Evolutionary conservation across 2,329 filamentous ascomycete genomes (phyloP).

Genomic region (Colletotrichum falcatum): DNA sequence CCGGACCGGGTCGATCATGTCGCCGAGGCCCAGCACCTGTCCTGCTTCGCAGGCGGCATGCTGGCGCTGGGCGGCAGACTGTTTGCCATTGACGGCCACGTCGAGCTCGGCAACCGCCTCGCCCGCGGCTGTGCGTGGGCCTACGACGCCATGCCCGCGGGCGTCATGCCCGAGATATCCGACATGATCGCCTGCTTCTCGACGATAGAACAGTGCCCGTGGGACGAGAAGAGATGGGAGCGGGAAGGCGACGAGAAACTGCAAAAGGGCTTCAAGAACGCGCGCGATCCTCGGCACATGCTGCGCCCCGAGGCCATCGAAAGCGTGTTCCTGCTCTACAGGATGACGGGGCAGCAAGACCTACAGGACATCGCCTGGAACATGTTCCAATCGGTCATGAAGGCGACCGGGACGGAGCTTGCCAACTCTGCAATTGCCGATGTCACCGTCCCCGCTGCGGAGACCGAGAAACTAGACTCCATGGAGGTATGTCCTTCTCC

Average conservation of each 20-base stretch:
- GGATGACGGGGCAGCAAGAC: constrained; percentile 60
- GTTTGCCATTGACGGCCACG: constrained; percentile 54
- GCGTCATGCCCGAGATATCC: constrained; percentile 66
- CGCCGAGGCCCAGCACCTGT: constrained; percentile 58
- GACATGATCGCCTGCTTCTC: constrained; percentile 54
- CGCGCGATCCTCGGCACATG: constrained; percentile 61
- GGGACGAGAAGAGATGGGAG: constrained; percentile 49
- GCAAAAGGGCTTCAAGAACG: constrained; percentile 71
- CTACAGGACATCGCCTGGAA: constrained; percentile 65
- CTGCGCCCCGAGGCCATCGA: constrained; percentile 65
- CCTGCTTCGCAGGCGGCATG: constrained; percentile 65
- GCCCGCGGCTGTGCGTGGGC: constrained; percentile 65
- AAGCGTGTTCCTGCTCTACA: constrained; percentile 66
- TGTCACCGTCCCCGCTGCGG: constrained; percentile 63
- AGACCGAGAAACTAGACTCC: constrained; percentile 53
- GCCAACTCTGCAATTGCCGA: constrained; percentile 63
- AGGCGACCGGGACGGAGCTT: constrained; percentile 58
- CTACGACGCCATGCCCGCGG: constrained; percentile 59
- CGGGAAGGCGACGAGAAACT: constrained; percentile 44
- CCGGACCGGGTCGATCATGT: constrained; percentile 35
- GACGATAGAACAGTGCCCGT: constrained; percentile 58
- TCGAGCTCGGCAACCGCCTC: constrained; percentile 58
- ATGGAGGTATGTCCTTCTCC: constrained; percentile 46
- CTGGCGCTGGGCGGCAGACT: constrained; percentile 61
- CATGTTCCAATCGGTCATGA: constrained; percentile 63